phyloP scores from a whole-genome alignment of 345 rosid genomes.

The Erodium maritimum region DNA sequence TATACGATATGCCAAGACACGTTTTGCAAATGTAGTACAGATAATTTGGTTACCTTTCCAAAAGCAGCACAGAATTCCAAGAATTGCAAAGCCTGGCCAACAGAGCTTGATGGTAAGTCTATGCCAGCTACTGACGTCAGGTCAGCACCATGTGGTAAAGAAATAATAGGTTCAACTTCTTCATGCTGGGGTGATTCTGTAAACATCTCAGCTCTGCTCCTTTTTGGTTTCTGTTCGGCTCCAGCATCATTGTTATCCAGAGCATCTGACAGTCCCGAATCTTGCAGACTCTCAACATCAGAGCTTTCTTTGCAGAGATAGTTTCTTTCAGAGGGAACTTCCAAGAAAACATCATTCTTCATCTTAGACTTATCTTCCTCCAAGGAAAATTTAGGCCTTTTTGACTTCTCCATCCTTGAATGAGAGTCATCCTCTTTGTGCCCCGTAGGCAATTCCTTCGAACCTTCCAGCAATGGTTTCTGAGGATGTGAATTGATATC shows the following conservation, averaged over 20 bases:
- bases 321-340: too few species aligned
- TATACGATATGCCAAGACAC: background rate
- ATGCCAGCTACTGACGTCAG: background rate
- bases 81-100: constrained; percentile 12
- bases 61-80: constrained; percentile 19
- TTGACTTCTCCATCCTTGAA: too few species aligned
- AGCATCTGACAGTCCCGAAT: constrained; percentile 9
- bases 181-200: constrained; percentile 11
- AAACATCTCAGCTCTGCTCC: constrained; percentile 9
- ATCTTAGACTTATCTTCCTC: too few species aligned
- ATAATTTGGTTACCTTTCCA: constrained; percentile 6
- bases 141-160: background rate
- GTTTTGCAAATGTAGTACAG: background rate
- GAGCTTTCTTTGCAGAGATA: background rate
- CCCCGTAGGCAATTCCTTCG: constrained; percentile 25
- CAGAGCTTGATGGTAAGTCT: constrained; percentile 8
- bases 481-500: too few species aligned
- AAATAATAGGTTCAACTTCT: constrained; percentile 14
- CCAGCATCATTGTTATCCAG: constrained; percentile 4
- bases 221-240: constrained; percentile 1
- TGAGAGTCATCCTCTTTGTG: too few species aligned
- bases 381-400: background rate
- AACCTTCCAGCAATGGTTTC: constrained; percentile 18
- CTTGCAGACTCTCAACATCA: background rate
- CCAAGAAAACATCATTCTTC: too few species aligned